phyloP scores from a whole-genome alignment of 1,139 yeast genomes.

The Kodamaea suecica region DNA sequence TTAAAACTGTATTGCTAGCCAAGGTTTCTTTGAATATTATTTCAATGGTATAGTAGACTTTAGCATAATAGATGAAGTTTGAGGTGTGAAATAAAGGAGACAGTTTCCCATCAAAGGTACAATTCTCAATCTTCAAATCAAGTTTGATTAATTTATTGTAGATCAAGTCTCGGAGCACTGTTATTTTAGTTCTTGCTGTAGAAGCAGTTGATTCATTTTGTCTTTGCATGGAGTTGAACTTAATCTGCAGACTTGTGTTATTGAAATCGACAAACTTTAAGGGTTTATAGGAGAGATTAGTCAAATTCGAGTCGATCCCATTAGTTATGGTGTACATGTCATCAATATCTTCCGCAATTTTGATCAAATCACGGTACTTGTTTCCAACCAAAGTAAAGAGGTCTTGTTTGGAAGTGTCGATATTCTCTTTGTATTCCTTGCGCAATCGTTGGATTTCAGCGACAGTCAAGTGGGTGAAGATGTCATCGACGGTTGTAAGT shows the following conservation, averaged over 20 bases:
- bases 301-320: conserved; percentile 25
- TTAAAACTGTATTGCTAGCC: conserved; percentile 15
- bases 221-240: conserved; percentile 22
- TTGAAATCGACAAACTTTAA: conserved; percentile 29
- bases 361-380: conserved; percentile 63
- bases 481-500: conserved; percentile 30
- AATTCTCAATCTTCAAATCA: conserved; percentile 20
- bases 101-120: conserved; percentile 3
- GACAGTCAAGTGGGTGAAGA: conserved; percentile 33
- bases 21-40: conserved; percentile 23
- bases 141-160: conserved; percentile 27
- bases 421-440: conserved; percentile 26
- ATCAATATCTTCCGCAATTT: conserved; percentile 67
- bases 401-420: conserved; percentile 28
- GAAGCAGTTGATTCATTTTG: conserved; percentile 12
- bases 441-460: conserved; percentile 35
- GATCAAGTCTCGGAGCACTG: conserved; percentile 30
- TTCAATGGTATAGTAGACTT: conserved; percentile 34
- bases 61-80: conserved; percentile 32
- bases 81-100: conserved; percentile 25
- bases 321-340: conserved; percentile 46
- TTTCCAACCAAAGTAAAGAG: conserved; percentile 59
- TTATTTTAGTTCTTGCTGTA: conserved; percentile 14
- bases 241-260: conserved; percentile 19
- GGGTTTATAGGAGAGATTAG: conserved; percentile 33